phyloP scores from a whole-genome alignment of 352 stramenopile species.

The Elongisporangium undulatum region DNA sequence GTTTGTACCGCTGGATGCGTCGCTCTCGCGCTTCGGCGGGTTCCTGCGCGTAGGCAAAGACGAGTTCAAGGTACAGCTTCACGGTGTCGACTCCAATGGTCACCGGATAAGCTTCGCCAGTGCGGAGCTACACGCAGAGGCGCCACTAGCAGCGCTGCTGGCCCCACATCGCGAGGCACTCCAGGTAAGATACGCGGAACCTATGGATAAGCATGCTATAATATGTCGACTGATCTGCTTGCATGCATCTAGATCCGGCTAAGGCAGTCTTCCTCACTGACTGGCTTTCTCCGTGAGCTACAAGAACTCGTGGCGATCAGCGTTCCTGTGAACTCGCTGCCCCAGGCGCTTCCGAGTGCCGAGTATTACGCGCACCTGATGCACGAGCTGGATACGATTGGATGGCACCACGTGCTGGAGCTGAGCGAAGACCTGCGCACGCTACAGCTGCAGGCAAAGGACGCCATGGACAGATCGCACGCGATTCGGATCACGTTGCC shows the following conservation, averaged over 20 bases:
- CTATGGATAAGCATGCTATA: neutral
- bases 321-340: conserved; percentile 4
- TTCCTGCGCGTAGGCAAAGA: conserved; percentile 45
- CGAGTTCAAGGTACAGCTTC: conserved; percentile 51
- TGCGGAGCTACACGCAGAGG: conserved; percentile 51
- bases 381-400: conserved; percentile 51
- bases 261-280: conserved; percentile 47
- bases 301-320: conserved; percentile 58
- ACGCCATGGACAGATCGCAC: conserved; percentile 39
- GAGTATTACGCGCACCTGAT: conserved; percentile 59
- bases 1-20: conserved; percentile 42
- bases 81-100: conserved; percentile 17
- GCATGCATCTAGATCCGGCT: conserved; percentile 23
- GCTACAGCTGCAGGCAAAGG: conserved; percentile 46
- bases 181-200: conserved; percentile 38
- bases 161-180: conserved; percentile 35
- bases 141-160: conserved; percentile 41
- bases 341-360: conserved; percentile 28
- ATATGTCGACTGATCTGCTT: neutral
- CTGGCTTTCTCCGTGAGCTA: conserved; percentile 44
- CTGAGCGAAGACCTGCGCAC: conserved; percentile 53
- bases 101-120: conserved; percentile 23
- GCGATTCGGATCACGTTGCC: conserved; percentile 35
- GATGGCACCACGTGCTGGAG: conserved; percentile 48
- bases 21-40: conserved; percentile 33